Evolutionary conservation across 192 early-diverging fungal genomes (phyloP), one percentile per base, ranked within the genome.

Genomic region (Entophlyctis helioformis): DNA sequence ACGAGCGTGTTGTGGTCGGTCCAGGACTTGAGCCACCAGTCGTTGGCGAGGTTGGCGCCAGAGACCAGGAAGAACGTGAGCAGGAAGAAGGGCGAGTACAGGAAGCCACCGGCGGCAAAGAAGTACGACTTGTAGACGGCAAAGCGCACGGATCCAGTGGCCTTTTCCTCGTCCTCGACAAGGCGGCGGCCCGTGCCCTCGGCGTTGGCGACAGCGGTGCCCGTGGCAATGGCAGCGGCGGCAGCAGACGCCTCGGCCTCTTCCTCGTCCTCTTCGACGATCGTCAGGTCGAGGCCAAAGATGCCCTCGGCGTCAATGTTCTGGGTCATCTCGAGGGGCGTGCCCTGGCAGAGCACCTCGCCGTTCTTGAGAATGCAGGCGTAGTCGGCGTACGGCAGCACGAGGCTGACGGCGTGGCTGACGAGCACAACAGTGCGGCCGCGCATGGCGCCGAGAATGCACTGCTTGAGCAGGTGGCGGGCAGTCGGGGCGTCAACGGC

Each of bases 401-500:
- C 60, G 5, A 74, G 50, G 21, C 47, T 34, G 9, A 66, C 60
- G 3, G 63, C 64, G 59, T 98, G 95, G 0, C 91, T 91, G 8
- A 93, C 95, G 31, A 98, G 65, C n/a, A 98, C 60, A 1, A 81
- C 57, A 0, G 95, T 98, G 8, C 89, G 70, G 22, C 77, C 71
- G 1, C 51, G 54, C 72, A 98, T 72, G 39, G 90, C 60, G 16
- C 71, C 75, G 18, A 76, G 64, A 51, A 97, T 65, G 44, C 86
- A 91, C 35, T 81, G 53, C 7, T 80, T 71, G 39, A 85, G 81
- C 26, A 98, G 65, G 48, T 87, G 85, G 36, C 80, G 78, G 18
- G 83, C 90, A 1, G 93, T 97, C 39, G 91, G 91, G 2, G 89
- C 81, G 56, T 98, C 96, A 0, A 96, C 93, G 22, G 96, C 96